Evolutionary conservation across 192 early-diverging fungal species (phyloP).

Genomic region (Umbelopsis sp.): DNA sequence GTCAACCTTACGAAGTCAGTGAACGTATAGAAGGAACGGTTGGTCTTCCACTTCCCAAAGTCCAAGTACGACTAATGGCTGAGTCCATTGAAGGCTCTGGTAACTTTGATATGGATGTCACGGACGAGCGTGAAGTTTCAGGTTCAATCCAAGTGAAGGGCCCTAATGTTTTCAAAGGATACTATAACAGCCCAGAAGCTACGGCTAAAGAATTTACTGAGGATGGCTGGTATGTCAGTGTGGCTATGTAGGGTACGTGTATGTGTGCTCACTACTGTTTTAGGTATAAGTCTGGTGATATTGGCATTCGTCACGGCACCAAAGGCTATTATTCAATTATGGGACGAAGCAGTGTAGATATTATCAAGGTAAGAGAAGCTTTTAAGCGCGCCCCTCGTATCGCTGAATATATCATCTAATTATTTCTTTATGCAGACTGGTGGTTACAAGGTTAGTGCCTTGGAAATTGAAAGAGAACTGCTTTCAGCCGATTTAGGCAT

Average conservation of each 20-base stretch:
- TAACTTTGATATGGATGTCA: constrained; percentile 49
- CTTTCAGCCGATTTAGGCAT: constrained; percentile 58
- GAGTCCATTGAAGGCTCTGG: constrained; percentile 42
- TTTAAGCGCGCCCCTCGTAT: not conserved
- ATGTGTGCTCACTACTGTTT: not conserved
- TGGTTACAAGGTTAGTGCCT: constrained; percentile 83
- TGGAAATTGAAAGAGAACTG: constrained; percentile 84
- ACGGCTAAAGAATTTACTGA: constrained; percentile 69
- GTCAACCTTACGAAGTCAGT: constrained; percentile 48
- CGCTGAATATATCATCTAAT: not conserved
- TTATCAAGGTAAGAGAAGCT: constrained; percentile 64
- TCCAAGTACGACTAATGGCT: constrained; percentile 57
- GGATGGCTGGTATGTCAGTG: constrained; percentile 65
- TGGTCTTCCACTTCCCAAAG: constrained; percentile 73
- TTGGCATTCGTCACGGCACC: constrained; percentile 52
- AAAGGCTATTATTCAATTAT: constrained; percentile 72
- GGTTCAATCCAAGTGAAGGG: constrained; percentile 80
- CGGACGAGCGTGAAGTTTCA: constrained; percentile 44
- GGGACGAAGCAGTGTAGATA: constrained; percentile 81
- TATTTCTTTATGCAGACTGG: constrained; percentile 51
- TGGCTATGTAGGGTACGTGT: not conserved
- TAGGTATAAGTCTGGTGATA: constrained; percentile 81
- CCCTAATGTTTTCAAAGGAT: constrained; percentile 74
- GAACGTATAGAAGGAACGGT: constrained; percentile 63
- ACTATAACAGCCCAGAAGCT: constrained; percentile 74